phyloP scores from a whole-genome alignment of 2,329 filamentous ascomycete species.

The Xylariales sp. region DNA sequence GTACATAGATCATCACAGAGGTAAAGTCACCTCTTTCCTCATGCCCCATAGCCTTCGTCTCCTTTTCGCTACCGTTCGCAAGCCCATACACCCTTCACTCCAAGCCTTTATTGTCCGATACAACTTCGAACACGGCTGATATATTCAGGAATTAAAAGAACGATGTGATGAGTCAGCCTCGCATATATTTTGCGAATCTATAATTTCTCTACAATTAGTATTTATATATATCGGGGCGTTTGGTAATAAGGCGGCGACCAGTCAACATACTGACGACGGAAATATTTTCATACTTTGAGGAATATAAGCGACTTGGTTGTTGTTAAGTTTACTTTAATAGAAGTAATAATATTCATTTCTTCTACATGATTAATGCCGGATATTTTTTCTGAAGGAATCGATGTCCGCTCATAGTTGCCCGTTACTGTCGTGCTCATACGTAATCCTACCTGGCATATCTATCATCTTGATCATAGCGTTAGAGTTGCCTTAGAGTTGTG shows the following conservation, averaged over 20 bases:
- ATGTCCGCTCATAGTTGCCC: background rate
- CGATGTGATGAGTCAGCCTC: slow-evolving; percentile 23
- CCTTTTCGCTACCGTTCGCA: background rate
- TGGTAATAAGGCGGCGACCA: background rate
- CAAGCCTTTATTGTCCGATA: background rate
- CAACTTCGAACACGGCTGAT: slow-evolving; percentile 19
- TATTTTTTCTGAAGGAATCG: background rate
- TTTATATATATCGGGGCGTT: slow-evolving; percentile 26
- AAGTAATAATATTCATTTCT: slow-evolving; percentile 8
- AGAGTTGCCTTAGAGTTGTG: too few relatives aligned
- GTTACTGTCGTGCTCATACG: too few relatives aligned
- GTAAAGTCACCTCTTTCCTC: slow-evolving; percentile 25
- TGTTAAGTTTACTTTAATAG: slow-evolving; percentile 10
- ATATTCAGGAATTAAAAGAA: slow-evolving; percentile 35
- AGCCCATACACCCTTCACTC: background rate
- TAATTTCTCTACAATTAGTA: background rate
- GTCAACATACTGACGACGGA: background rate
- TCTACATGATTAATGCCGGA: too few relatives aligned
- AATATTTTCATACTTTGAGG: background rate
- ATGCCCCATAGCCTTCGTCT: background rate
- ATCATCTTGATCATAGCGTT: too few relatives aligned
- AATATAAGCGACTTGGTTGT: background rate
- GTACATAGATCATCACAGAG: slow-evolving; percentile 22
- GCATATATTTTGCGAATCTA: background rate
- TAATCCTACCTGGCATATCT: too few relatives aligned